A percentile compares a stretch with the other conserved stretches of the same genome.
phyloP scores from a whole-genome alignment of 2,329 filamentous ascomycete species.

The Pseudogymnoascus sp. region DNA sequence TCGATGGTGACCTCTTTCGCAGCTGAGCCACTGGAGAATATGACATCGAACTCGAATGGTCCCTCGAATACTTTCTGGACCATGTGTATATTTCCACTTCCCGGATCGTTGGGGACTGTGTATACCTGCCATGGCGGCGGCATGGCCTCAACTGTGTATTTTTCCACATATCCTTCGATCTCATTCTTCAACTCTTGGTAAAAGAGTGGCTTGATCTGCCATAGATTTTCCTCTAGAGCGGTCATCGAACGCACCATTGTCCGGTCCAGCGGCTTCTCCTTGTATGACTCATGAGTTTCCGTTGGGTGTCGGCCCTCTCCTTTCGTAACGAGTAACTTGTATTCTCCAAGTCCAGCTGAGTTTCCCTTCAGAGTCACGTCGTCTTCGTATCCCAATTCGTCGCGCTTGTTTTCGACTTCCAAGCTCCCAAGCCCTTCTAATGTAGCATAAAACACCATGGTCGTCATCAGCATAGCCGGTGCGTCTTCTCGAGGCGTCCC shows the following conservation, averaged over 20 bases:
- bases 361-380: slow-evolving; percentile 64
- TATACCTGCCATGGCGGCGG: slow-evolving; percentile 83
- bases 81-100: slow-evolving; percentile 72
- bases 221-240: slow-evolving; percentile 61
- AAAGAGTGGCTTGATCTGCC: slow-evolving; percentile 70
- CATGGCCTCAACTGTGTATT: slow-evolving; percentile 57
- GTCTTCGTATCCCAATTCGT: slow-evolving; percentile 47
- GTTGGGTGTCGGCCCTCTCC: slow-evolving; percentile 56
- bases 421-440: slow-evolving; percentile 70
- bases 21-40: slow-evolving; percentile 76
- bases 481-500: slow-evolving; percentile 68
- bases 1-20: slow-evolving; percentile 47
- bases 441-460: slow-evolving; percentile 73
- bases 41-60: slow-evolving; percentile 83
- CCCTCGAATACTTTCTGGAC: slow-evolving; percentile 90
- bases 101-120: slow-evolving; percentile 63
- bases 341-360: slow-evolving; percentile 67
- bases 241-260: slow-evolving; percentile 69
- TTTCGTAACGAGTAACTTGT: slow-evolving; percentile 69
- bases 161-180: slow-evolving; percentile 50
- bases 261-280: slow-evolving; percentile 64
- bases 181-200: slow-evolving; percentile 58
- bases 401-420: slow-evolving; percentile 48
- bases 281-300: slow-evolving; percentile 59
- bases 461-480: slow-evolving; percentile 60